Base-by-base conservation (phyloP, 768 basidiomycete genomes). In the Boletus rubroflammeus region DNA sequence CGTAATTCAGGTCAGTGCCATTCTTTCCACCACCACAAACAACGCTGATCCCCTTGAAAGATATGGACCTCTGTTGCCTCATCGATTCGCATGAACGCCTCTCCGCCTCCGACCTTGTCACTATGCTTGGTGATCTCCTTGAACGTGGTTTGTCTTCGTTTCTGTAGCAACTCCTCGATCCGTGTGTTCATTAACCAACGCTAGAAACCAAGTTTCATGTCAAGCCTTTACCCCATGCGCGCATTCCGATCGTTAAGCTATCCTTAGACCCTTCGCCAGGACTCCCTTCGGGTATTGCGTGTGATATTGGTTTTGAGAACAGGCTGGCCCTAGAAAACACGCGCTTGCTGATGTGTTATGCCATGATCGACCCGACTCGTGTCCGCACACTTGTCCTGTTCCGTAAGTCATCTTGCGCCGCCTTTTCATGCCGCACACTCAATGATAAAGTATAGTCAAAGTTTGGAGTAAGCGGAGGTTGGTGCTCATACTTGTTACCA, bases 281-380 rank as follows among this genome's bases (percentile, higher is more conserved):
- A 5, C 76, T 93, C 14, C 87, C 88, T 9, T 80, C 83, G 47
- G 95, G 94, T 52, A 96, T 99, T 62, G 90, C 95, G 7, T 98
- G 96, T 68, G 96, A 99, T 70, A 99, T 99, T 60, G 96, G 96
- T 17, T 98, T 98, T 63, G 96, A 97, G 77, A 98, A 98, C 73
- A 82, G 95, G 65, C 79, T 99, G 51, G 96, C 96, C 26, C 78
- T 99, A 53, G 96, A 99, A 75, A 99, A 99, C 71, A 99, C 96
- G 32, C 82, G 96, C 52, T 74, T 99, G 55, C 78, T 99, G 53
- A 88, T 95, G 83, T 98, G 93, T 68, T 99, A 99, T 73, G 95
- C 96, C 60, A 93, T 93, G 79, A 83, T 98, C 66, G 96, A 99
- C 72, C 93, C 94, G 8, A 86, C 92, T 39, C 84, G 96, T 63